Conservation (phyloP, 148 eudicot species). For the Vaccinium macrocarpon region DNA sequence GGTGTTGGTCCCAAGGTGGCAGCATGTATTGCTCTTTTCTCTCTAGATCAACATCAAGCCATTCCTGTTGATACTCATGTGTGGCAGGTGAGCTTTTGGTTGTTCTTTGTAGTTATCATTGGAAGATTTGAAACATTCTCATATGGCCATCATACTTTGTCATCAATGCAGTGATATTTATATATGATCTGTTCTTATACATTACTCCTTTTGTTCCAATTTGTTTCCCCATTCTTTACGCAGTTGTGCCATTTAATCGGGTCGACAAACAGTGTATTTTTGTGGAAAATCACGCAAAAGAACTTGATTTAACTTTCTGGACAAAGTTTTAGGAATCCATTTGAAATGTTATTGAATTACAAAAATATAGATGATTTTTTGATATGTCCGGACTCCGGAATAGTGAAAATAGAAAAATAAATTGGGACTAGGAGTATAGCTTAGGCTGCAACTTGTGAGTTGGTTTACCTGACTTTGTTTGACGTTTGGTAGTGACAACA, state of each 20-base stretch:
- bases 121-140: neutral
- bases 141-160: neutral
- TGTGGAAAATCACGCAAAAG: neutral
- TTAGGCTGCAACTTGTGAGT: neutral
- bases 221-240: neutral
- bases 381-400: neutral
- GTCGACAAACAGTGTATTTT: neutral
- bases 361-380: neutral
- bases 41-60: slow-evolving; percentile 97
- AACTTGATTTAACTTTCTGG: neutral
- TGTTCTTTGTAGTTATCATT: neutral
- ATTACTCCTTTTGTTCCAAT: neutral
- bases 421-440: too few relatives aligned
- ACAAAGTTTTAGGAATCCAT: neutral
- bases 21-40: slow-evolving; percentile 91
- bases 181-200: neutral
- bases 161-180: neutral
- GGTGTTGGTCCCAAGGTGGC: slow-evolving; percentile 99
- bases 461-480: neutral
- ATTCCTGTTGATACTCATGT: slow-evolving; percentile 97
- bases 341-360: neutral
- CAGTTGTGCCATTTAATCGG: neutral
- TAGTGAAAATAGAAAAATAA: neutral
- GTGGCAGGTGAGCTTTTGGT: slow-evolving; percentile 60
- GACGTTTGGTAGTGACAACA: neutral